Conservation (phyloP, 2,329 filamentous ascomycete genomes). For the Daldinia sp. region DNA sequence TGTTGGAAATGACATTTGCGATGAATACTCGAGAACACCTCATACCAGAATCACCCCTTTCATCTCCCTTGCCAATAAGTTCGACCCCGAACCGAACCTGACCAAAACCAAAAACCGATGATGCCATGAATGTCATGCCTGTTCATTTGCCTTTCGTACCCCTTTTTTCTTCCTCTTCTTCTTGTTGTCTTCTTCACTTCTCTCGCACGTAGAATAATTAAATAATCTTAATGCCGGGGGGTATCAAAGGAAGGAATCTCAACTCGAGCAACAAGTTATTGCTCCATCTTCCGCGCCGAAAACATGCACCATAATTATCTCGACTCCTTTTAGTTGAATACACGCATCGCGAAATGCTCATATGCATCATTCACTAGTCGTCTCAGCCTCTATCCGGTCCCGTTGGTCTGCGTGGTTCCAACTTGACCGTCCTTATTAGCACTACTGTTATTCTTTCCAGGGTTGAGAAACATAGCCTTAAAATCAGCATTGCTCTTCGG, state of each 20-base stretch:
- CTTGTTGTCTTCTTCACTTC: background rate
- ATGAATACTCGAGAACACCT: slow-evolving; percentile 15
- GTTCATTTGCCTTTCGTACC: slow-evolving; percentile 13
- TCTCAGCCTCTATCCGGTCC: slow-evolving; percentile 6
- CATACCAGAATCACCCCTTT: slow-evolving; percentile 5
- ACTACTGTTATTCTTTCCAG: slow-evolving; percentile 16
- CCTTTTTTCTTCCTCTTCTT: slow-evolving; percentile 12
- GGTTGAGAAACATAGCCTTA: slow-evolving; percentile 58
- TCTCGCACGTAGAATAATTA: slow-evolving; percentile 7
- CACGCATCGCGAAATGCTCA: background rate
- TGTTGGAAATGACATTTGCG: background rate
- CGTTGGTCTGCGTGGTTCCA: slow-evolving; percentile 13
- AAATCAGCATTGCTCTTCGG: slow-evolving; percentile 66
- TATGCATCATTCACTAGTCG: slow-evolving; percentile 5
- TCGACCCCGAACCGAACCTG: slow-evolving; percentile 6
- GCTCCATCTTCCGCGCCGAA: slow-evolving; percentile 29
- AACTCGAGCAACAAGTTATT: slow-evolving; percentile 31
- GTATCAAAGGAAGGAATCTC: slow-evolving; percentile 35
- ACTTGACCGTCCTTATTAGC: slow-evolving; percentile 7
- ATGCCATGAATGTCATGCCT: slow-evolving; percentile 33
- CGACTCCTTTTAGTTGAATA: slow-evolving; percentile 5
- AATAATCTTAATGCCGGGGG: slow-evolving; percentile 31
- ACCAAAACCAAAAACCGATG: slow-evolving; percentile 20
- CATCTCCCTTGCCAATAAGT: background rate
- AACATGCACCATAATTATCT: slow-evolving; percentile 23